phyloP scores from a whole-genome alignment of 495 filamentous ascomycete species.

The Penicillium antarcticum region DNA sequence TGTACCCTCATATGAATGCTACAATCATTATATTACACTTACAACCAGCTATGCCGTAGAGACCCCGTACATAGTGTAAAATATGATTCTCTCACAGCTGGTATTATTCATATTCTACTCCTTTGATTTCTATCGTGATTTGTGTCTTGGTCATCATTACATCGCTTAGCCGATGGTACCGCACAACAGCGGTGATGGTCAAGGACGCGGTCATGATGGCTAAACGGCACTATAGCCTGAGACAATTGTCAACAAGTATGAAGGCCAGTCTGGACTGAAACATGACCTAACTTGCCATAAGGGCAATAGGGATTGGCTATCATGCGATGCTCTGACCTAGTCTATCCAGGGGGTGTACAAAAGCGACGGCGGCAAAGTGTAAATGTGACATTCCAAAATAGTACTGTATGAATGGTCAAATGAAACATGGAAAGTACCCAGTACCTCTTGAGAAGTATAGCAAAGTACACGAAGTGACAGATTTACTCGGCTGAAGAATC shows the following conservation, averaged over 20 bases:
- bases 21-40: background rate
- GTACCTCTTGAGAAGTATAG: background rate
- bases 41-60: background rate
- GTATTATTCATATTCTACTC: constrained; percentile 13
- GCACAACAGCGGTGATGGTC: background rate
- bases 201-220: background rate
- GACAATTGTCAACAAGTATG: background rate
- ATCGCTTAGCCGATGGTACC: background rate
- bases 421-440: background rate
- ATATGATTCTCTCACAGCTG: background rate
- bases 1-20: constrained; percentile 19
- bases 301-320: too few species aligned
- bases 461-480: background rate
- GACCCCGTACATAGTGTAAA: too few species aligned
- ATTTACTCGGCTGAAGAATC: constrained; percentile 8
- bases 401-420: background rate
- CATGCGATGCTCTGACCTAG: too few species aligned
- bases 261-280: background rate
- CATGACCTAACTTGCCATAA: background rate
- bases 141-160: background rate
- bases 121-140: background rate
- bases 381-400: too few species aligned
- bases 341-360: too few species aligned
- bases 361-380: too few species aligned
- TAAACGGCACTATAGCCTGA: constrained; percentile 23